These are phyloP conservation scores for Forsythia viridissima DNA, from an alignment of 257 asterid genomes.

Conservation along the genomic window DNA sequence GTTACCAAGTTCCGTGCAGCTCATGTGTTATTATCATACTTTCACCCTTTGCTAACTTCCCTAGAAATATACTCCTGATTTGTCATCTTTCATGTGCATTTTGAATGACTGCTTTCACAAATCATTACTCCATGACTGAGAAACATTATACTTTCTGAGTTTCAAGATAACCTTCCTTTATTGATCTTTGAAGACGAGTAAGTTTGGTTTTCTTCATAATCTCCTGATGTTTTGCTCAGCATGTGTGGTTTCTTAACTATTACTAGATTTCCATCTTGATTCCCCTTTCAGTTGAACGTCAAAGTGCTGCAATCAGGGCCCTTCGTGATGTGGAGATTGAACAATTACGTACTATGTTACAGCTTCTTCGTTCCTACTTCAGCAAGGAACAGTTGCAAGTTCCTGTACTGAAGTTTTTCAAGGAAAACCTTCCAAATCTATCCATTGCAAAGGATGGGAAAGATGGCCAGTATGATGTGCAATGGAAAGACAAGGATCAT, in stretches of 20 bases:
- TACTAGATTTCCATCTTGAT: neutral
- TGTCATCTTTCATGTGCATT: constrained; percentile 1
- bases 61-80: constrained; percentile 2
- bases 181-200: neutral
- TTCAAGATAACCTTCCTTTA: neutral
- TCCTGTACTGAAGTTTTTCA: constrained; percentile 67
- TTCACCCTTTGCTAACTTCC: neutral
- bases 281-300: constrained; percentile 65
- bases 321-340: constrained; percentile 79
- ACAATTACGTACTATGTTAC: constrained; percentile 57
- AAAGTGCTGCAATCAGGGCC: constrained; percentile 77
- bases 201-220: neutral
- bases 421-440: constrained; percentile 67
- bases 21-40: neutral
- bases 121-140: constrained; percentile 5
- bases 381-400: constrained; percentile 57
- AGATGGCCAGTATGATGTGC: constrained; percentile 63
- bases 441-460: constrained; percentile 43
- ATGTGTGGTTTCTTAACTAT: neutral
- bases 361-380: constrained; percentile 58
- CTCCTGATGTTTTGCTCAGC: neutral
- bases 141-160: neutral
- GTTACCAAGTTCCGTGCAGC: neutral
- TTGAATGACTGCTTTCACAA: neutral
- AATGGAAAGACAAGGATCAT: constrained; percentile 49